Evolutionary conservation across 225 moss, liverwort and hornwort species (phyloP), one percentile per base, ranked within the genome.

Genomic region (Polytrichum formosum): DNA sequence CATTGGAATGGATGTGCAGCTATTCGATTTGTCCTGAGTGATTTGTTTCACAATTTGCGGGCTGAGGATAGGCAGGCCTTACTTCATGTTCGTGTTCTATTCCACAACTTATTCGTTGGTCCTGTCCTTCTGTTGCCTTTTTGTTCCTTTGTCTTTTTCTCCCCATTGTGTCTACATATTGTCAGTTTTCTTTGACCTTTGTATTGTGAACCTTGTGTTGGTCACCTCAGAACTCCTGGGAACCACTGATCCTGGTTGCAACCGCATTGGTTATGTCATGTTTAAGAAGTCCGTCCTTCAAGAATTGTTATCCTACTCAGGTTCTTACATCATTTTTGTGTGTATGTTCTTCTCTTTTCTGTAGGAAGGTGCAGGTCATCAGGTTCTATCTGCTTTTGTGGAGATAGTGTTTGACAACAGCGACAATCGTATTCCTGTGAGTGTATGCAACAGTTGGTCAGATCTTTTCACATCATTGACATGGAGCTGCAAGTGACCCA

Each of bases 401-500:
- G 94, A 95, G 79, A 95, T 95, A 75, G 94, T 95, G 55, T 95
- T 95, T 76, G 90, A 95, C 79, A 95, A 95, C 69, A 90, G 85
- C 75, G 94, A 95, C 67, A 95, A 95, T 84, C 90, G 94, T 69
- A 95, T 95, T 82, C 94, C 94, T 70, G 94, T 94, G 69, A 81
- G 79, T 69, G 22, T 66, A 66, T 64, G 46, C 59, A 69, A 64
- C 17, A 65, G 46, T 46, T 46, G 46, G 46, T 46, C 10, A 46
- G 16, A 46, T 46, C 46, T 46, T 46, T 46, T 46, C 46, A 46
- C 46, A 46, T 46, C 4, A 16, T 46, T 46, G 46, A 46, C 16
- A 16, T 46, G 46, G 13, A 10, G 46, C 46, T 46, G 46, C 46
- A 46, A 46, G 46, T 46, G 46, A 13, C 16, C 46, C 16, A 46